Evolutionary conservation across 179 eudicot genomes (phyloP), one percentile per base, ranked within the genome.

Genomic region (Camellia oleifera): DNA sequence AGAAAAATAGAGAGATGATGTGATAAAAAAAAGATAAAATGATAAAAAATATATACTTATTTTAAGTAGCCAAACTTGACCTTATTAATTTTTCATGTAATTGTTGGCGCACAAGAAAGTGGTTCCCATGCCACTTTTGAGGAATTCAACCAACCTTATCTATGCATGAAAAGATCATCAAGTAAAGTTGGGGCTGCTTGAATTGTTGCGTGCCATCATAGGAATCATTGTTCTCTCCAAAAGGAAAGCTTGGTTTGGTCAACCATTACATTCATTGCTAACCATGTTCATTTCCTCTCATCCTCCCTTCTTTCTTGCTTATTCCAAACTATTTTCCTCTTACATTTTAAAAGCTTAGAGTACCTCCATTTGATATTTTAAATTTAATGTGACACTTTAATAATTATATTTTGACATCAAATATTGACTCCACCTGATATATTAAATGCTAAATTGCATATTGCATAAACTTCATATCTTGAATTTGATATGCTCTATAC

Each of bases 181-280:
- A 73, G 7, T 56, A 77, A 77, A 77, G 61, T 9, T 44, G 58
- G 76, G 58, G 17, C 18, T 7, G 69, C 66, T 60, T 69, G 63
- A 61, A 18, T 52, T 62, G 69, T 68, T 80, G 81, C 83, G 83
- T 77, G 86, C 83, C 82, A 81, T 80, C 46, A 67, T 72, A 61
- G 67, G 52, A 77, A 84, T 84, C 42, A 80, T 84, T 84, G 76
- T 65, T 77, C 61, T 67, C 14, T 26, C 32, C 14, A 26, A 63
- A 71, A 78, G 23, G 76, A 23, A 42, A 67, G 57, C 23, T 70
- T 73, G 42, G 26, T 79, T 82, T 68, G n/a, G 85, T 79, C 82
- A 82, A 82, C 76, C 77, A 45, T 75, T 40, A n/a, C 42, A 74
- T 8, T 75, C 6, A 79, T 82, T 74, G 72, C 46, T 18, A 12